Evolutionary conservation across 2,329 filamentous ascomycete genomes (phyloP).

Genomic region (Epichloe scottii): DNA sequence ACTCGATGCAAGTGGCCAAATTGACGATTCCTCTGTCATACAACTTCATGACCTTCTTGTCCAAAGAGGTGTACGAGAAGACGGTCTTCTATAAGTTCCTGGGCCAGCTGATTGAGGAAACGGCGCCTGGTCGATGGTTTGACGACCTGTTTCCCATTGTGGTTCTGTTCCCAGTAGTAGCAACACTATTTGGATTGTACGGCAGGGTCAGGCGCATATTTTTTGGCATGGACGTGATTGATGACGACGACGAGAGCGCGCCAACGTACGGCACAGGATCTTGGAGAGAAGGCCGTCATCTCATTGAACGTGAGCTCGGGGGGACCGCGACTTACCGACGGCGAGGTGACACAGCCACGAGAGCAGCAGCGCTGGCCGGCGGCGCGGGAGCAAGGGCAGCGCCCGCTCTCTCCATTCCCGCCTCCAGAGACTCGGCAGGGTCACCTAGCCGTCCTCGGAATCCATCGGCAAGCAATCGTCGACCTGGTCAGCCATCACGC

Average conservation of each 20-base stretch:
- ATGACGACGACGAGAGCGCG: slow-evolving; percentile 56
- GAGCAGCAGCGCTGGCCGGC: slow-evolving; percentile 17
- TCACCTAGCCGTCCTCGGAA: slow-evolving; percentile 30
- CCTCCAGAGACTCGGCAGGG: slow-evolving; percentile 21
- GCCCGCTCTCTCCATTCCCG: slow-evolving; percentile 37
- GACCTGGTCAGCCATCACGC: slow-evolving; percentile 15
- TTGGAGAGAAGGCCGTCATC: slow-evolving; percentile 82
- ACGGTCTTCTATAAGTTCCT: slow-evolving; percentile 85
- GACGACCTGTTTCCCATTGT: slow-evolving; percentile 82
- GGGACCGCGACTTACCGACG: slow-evolving; percentile 45
- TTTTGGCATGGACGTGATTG: slow-evolving; percentile 61
- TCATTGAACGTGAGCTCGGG: slow-evolving; percentile 77
- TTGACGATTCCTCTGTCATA: slow-evolving; percentile 87
- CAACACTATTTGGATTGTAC: slow-evolving; percentile 83
- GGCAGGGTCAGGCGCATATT: slow-evolving; percentile 69
- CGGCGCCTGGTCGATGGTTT: slow-evolving; percentile 70
- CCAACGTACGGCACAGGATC: slow-evolving; percentile 62
- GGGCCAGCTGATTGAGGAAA: slow-evolving; percentile 71
- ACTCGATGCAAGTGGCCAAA: slow-evolving; percentile 81
- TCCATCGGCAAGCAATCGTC: slow-evolving; percentile 16
- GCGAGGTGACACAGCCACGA: slow-evolving; percentile 29
- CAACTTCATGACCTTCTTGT: slow-evolving; percentile 90
- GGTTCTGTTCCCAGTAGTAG: slow-evolving; percentile 72
- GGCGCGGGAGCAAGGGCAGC: slow-evolving; percentile 22
- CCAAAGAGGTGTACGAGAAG: slow-evolving; percentile 54